Percentiles rank a stretch among this genome's conserved stretches.
Evolutionary conservation across 306 rosid genomes (phyloP).

Genomic region (Malus sieversii): DNA sequence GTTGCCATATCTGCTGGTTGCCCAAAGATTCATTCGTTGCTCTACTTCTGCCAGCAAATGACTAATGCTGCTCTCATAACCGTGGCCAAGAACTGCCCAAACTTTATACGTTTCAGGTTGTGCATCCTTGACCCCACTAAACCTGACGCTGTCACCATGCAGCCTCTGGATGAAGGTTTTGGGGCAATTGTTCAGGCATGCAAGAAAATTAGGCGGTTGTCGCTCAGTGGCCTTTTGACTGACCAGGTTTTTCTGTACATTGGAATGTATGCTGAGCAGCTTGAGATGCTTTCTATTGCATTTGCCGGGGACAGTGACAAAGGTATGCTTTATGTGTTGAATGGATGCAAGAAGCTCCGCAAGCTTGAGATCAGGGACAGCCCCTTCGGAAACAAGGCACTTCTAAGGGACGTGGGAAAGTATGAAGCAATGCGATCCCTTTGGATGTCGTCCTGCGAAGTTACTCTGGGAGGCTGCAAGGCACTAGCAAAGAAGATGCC

Average conservation of each 20-base stretch:
- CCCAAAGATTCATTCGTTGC: constrained; percentile 73
- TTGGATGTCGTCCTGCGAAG: constrained; percentile 96
- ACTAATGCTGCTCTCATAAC: constrained; percentile 88
- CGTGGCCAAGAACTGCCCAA: constrained; percentile 85
- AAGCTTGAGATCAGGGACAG: constrained; percentile 90
- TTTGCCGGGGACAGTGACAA: constrained; percentile 86
- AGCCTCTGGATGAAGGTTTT: constrained; percentile 90
- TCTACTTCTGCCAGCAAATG: constrained; percentile 91
- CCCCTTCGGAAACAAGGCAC: constrained; percentile 77
- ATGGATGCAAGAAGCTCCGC: constrained; percentile 90
- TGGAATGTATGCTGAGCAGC: constrained; percentile 87
- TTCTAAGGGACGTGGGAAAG: constrained; percentile 86
- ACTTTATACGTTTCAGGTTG: constrained; percentile 74
- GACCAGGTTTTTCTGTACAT: constrained; percentile 81
- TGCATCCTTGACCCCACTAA: constrained; percentile 63
- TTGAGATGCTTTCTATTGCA: constrained; percentile 83
- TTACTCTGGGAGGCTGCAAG: constrained; percentile 81
- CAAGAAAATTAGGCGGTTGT: constrained; percentile 65
- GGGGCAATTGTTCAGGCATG: constrained; percentile 95
- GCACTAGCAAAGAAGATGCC: constrained; percentile 71
- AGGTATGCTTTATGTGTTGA: constrained; percentile 82
- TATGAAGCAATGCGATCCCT: constrained; percentile 99
- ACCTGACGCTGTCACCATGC: constrained; percentile 59
- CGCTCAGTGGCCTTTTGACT: constrained; percentile 62
- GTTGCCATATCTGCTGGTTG: constrained; percentile 80